These are phyloP conservation scores for Clonostachys solani DNA, from an alignment of 2,329 filamentous ascomycete species.

Conservation along the genomic window DNA sequence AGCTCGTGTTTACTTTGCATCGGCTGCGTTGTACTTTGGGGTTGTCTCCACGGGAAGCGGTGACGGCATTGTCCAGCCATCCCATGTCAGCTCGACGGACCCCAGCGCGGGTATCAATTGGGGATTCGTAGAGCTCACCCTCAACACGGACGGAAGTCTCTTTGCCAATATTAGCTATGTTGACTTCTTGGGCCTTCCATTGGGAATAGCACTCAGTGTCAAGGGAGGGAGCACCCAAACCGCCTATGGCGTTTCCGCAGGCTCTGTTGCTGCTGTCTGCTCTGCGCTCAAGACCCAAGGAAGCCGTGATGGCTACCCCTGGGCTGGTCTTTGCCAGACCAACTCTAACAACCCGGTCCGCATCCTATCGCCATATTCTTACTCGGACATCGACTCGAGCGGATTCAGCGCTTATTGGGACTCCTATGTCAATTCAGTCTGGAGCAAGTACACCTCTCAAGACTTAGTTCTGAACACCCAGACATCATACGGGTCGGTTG, in stretches of 20 bases:
- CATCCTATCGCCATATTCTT: conserved; percentile 49
- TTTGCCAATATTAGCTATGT: conserved; percentile 71
- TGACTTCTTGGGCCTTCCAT: conserved; percentile 66
- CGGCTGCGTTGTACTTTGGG: conserved; percentile 51
- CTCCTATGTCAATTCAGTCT: conserved; percentile 45
- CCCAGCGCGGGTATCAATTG: conserved; percentile 57
- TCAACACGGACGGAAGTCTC: conserved; percentile 49
- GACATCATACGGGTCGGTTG: conserved; percentile 41
- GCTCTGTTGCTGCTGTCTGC: conserved; percentile 23
- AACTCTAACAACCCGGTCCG: conserved; percentile 35
- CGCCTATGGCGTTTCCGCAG: conserved; percentile 34
- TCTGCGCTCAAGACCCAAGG: conserved; percentile 38
- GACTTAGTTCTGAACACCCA: conserved; percentile 51
- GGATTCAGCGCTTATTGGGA: conserved; percentile 48
- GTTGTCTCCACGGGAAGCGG: conserved; percentile 66
- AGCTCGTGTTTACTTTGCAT: conserved; percentile 68
- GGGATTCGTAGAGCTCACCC: conserved; percentile 69
- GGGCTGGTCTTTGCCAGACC: conserved; percentile 46
- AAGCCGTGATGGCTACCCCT: conserved; percentile 40
- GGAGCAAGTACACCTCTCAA: conserved; percentile 38
- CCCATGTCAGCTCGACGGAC: conserved; percentile 62
- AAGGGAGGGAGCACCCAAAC: conserved; percentile 36
- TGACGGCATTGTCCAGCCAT: conserved; percentile 71
- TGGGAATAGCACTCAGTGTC: conserved; percentile 49
- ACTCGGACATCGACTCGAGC: conserved; percentile 31